These are phyloP conservation scores for Solanum lycopersicoides DNA, from an alignment of 257 asterid genomes.

Conservation along the genomic window DNA sequence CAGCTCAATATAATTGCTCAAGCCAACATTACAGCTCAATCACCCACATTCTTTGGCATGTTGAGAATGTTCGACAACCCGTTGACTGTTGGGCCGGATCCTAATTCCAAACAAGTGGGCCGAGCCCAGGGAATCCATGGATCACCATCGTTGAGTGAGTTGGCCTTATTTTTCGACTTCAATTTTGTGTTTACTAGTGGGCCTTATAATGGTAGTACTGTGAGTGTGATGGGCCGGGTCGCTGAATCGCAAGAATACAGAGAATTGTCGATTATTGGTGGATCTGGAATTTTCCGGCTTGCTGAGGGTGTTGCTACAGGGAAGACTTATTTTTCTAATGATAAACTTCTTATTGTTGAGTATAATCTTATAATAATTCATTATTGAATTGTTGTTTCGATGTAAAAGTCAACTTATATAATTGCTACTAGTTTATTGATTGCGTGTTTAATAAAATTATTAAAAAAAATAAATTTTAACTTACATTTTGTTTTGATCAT, in stretches of 20 bases:
- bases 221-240: slow-evolving; percentile 22
- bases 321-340: slow-evolving; percentile 10
- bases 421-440: background rate
- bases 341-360: slow-evolving; percentile 1
- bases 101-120: slow-evolving; percentile 21
- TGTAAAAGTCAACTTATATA: background rate
- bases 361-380: background rate
- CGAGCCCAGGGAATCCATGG: slow-evolving; percentile 29
- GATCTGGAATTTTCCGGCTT: slow-evolving; percentile 26
- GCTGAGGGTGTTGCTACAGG: slow-evolving; percentile 26
- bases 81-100: slow-evolving; percentile 13
- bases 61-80: slow-evolving; percentile 23
- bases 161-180: slow-evolving; percentile 15
- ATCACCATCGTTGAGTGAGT: slow-evolving; percentile 7
- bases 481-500: too few species aligned
- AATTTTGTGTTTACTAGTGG: slow-evolving; percentile 21
- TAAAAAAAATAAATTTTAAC: too few species aligned
- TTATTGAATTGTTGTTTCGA: background rate
- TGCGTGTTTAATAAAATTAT: background rate
- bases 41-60: slow-evolving; percentile 18
- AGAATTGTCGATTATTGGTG: slow-evolving; percentile 31
- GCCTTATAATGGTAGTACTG: slow-evolving; percentile 17
- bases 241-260: slow-evolving; percentile 9
- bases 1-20: slow-evolving; percentile 21
- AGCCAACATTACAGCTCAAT: background rate